Evolutionary conservation across 768 basidiomycete genomes (phyloP).

Genomic region (Leucocoprinus leucothites): DNA sequence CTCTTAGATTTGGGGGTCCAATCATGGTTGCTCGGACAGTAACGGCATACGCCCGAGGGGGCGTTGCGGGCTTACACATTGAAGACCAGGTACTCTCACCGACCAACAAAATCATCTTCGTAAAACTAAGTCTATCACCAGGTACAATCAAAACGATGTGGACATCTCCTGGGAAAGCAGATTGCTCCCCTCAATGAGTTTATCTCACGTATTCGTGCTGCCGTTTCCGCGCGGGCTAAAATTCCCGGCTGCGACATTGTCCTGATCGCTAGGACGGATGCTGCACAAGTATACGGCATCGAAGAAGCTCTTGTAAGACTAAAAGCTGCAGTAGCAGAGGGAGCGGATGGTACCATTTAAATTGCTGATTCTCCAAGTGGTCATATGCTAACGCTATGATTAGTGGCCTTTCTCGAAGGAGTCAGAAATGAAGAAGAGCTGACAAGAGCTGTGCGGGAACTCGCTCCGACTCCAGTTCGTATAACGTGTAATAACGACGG

Average conservation of each 20-base stretch:
- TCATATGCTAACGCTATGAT: background rate
- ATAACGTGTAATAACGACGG: background rate
- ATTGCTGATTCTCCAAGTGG: background rate
- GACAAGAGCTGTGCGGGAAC: slow-evolving; percentile 31
- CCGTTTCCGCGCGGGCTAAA: slow-evolving; percentile 43
- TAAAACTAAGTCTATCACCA: background rate
- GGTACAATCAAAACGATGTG: slow-evolving; percentile 49
- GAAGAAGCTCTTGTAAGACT: slow-evolving; percentile 46
- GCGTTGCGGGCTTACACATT: slow-evolving; percentile 52
- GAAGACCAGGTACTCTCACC: slow-evolving; percentile 49
- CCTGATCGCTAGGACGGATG: slow-evolving; percentile 51
- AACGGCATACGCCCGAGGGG: slow-evolving; percentile 44
- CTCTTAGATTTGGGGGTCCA: slow-evolving; percentile 46
- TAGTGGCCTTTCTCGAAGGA: slow-evolving; percentile 54
- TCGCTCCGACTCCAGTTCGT: slow-evolving; percentile 39
- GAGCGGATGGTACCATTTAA: slow-evolving; percentile 39
- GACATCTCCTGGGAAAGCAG: slow-evolving; percentile 53
- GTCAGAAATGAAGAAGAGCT: slow-evolving; percentile 44
- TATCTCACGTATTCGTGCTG: slow-evolving; percentile 49
- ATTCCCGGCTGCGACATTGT: slow-evolving; percentile 48
- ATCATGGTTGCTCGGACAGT: slow-evolving; percentile 54
- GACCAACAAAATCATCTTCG: too few species aligned
- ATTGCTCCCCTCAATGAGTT: slow-evolving; percentile 49
- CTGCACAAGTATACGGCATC: slow-evolving; percentile 48
- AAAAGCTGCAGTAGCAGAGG: slow-evolving; percentile 39